Conservation (phyloP, 2,329 filamentous ascomycete genomes). For the Truncatella angustata region DNA sequence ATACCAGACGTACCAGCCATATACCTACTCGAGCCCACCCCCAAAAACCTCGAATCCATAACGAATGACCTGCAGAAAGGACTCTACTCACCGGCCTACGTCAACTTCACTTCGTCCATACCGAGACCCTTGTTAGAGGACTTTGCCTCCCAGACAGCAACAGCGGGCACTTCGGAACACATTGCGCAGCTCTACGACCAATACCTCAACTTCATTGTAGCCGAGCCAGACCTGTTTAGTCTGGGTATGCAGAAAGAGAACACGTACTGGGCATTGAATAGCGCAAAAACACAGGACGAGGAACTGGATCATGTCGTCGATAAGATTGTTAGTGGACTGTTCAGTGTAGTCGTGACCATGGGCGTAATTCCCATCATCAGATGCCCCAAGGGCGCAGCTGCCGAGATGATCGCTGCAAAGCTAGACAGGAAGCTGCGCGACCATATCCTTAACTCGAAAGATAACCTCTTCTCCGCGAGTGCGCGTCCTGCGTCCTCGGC, state of each 20-base stretch:
- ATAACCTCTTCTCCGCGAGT: constrained; percentile 81
- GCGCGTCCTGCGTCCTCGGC: constrained; percentile 58
- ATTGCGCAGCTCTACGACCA: constrained; percentile 95
- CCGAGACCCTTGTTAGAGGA: constrained; percentile 89
- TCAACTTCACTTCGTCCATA: constrained; percentile 96
- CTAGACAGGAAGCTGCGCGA: constrained; percentile 94
- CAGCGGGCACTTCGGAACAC: constrained; percentile 80
- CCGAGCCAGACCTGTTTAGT: constrained; percentile 93
- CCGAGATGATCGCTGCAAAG: constrained; percentile 91
- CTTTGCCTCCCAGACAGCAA: constrained; percentile 84
- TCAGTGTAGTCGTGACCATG: constrained; percentile 98
- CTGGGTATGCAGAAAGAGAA: constrained; percentile 87
- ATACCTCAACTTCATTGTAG: constrained; percentile 95
- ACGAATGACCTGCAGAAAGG: constrained; percentile 82
- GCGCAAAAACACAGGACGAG: constrained; percentile 84
- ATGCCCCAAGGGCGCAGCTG: constrained; percentile 87
- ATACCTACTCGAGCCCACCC: constrained; percentile 89
- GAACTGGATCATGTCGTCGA: constrained; percentile 86
- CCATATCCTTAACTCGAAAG: constrained; percentile 95
- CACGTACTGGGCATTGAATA: constrained; percentile 96
- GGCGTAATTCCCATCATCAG: constrained; percentile 93
- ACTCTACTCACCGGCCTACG: constrained; percentile 88
- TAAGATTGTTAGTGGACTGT: constrained; percentile 91
- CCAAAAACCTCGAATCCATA: constrained; percentile 77
- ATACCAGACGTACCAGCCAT: constrained; percentile 97